Evolutionary conservation across 163 green algal genomes (phyloP).

Genomic region (Scenedesmus sp.): DNA sequence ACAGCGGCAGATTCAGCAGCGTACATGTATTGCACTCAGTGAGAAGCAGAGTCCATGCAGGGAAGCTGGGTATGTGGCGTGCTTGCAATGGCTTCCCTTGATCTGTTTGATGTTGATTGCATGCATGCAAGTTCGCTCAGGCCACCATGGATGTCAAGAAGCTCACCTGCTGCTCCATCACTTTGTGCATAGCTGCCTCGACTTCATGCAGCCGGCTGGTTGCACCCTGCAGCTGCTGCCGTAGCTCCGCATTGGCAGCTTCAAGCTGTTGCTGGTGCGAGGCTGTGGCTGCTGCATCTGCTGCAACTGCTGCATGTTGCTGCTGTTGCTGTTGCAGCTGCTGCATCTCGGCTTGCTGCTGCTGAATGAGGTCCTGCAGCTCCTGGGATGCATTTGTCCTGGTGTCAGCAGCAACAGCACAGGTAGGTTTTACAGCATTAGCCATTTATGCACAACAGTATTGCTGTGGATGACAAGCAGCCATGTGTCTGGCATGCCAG

Average conservation of each 20-base stretch:
- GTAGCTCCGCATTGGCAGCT: slow-evolving; percentile 32
- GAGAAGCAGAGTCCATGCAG: too few species aligned
- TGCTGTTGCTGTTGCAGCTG: slow-evolving; percentile 20
- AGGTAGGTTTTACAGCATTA: neutral
- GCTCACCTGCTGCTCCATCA: slow-evolving; percentile 32
- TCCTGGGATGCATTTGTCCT: slow-evolving; percentile 39
- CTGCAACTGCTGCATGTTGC: neutral
- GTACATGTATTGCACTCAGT: too few species aligned
- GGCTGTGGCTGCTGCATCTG: slow-evolving; percentile 7
- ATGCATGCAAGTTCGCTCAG: neutral
- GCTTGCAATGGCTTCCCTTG: too few species aligned
- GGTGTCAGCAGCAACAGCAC: neutral
- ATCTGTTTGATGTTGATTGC: neutral
- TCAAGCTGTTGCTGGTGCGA: neutral
- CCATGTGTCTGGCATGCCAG: neutral
- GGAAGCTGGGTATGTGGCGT: too few species aligned
- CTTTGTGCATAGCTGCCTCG: slow-evolving; percentile 32
- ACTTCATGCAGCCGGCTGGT: slow-evolving; percentile 32
- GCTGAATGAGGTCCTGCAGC: slow-evolving; percentile 31
- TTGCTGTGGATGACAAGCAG: neutral
- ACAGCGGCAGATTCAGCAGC: neutral
- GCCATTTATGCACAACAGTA: neutral
- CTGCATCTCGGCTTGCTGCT: slow-evolving; percentile 33
- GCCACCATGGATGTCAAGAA: neutral
- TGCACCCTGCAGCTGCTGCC: slow-evolving; percentile 40